A percentile compares a stretch with the other conserved stretches of the same genome.
Evolutionary conservation across 352 stramenopile genomes (phyloP).

Genomic region (Pythium apleroticum): DNA sequence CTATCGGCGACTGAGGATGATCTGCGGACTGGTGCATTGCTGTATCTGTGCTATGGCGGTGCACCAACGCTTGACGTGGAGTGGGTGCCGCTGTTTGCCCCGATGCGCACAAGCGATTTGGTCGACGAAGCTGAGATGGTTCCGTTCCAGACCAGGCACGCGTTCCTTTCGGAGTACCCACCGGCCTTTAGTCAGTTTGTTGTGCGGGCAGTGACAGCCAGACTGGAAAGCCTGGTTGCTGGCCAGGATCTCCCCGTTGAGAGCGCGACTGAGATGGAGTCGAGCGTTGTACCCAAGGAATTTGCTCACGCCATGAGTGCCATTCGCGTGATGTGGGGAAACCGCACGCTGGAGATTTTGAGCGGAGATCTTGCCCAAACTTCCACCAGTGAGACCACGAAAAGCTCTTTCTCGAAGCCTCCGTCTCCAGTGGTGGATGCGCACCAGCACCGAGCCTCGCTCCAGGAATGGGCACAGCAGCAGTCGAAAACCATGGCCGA

Average conservation of each 20-base stretch:
- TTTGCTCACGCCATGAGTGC: conserved; percentile 3
- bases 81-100: conserved; percentile 43
- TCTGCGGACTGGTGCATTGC: conserved; percentile 44
- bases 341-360: neutral
- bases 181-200: conserved; percentile 54
- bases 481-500: conserved; percentile 1
- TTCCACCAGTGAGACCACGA: neutral
- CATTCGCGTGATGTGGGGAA: conserved; percentile 5
- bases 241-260: neutral
- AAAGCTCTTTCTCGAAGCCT: neutral
- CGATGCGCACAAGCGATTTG: conserved; percentile 40
- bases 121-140: conserved; percentile 39
- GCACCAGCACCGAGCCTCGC: neutral
- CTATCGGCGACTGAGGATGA: conserved; percentile 34
- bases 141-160: conserved; percentile 40
- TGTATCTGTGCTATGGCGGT: conserved; percentile 64
- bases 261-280: neutral
- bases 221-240: neutral
- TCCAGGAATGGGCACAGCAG: neutral
- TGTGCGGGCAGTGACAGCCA: conserved; percentile 38
- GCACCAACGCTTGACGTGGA: conserved; percentile 45
- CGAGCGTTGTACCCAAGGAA: neutral
- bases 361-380: neutral
- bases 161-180: conserved; percentile 38
- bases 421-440: neutral